A percentile compares a stretch with the other conserved stretches of the same genome.
These are phyloP conservation scores for Echites panduratus DNA, from an alignment of 257 asterid species.

Conservation along the genomic window DNA sequence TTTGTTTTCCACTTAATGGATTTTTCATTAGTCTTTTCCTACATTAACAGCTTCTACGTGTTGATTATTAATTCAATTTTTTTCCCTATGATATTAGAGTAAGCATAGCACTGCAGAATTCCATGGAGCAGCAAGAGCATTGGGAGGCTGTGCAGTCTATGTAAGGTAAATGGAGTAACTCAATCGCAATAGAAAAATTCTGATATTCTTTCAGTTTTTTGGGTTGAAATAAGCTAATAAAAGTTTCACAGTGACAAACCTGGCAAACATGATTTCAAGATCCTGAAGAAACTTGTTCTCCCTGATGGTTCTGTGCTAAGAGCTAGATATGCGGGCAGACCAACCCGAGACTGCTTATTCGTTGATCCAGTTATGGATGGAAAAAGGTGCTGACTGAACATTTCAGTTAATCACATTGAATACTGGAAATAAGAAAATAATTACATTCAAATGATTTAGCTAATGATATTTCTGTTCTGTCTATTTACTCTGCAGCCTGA, in stretches of 20 bases:
- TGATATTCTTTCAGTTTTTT: background rate
- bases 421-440: background rate
- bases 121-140: slow-evolving; percentile 59
- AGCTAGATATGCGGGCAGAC: slow-evolving; percentile 56
- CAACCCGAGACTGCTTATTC: slow-evolving; percentile 57
- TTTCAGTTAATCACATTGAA: background rate
- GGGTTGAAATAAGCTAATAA: background rate
- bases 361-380: slow-evolving; percentile 58
- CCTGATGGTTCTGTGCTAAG: slow-evolving; percentile 62
- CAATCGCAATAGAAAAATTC: background rate
- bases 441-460: background rate
- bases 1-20: background rate
- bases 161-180: slow-evolving; percentile 34
- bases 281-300: slow-evolving; percentile 56
- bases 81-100: slow-evolving; percentile 26
- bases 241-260: slow-evolving; percentile 40
- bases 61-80: background rate
- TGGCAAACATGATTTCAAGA: slow-evolving; percentile 48
- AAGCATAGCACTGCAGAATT: slow-evolving; percentile 45
- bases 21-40: background rate
- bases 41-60: background rate
- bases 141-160: slow-evolving; percentile 61
- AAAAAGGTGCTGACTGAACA: slow-evolving; percentile 30
- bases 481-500: slow-evolving; percentile 31
- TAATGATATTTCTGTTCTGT: background rate